These are phyloP conservation scores for Hyaloscypha bicolor DNA, from an alignment of 495 filamentous ascomycete genomes.

Conservation along the genomic window DNA sequence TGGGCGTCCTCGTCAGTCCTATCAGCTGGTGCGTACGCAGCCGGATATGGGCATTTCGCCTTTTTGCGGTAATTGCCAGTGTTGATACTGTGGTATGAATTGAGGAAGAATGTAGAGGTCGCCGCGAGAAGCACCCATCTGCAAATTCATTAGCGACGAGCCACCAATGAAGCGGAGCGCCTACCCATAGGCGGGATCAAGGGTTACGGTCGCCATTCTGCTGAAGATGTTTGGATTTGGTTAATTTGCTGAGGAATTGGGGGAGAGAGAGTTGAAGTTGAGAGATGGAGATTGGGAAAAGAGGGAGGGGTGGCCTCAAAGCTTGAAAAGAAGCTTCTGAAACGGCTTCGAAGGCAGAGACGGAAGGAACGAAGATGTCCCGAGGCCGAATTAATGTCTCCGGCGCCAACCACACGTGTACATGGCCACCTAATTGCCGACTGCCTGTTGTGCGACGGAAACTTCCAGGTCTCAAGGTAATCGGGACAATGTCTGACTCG, in stretches of 20 bases:
- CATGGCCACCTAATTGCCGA: not conserved
- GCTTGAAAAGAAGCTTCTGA: not conserved
- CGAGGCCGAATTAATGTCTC: conserved; percentile 2
- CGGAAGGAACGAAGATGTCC: not conserved
- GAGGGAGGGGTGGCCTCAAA: not conserved
- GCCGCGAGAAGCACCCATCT: conserved; percentile 53
- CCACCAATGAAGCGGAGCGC: not conserved
- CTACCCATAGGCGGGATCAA: conserved; percentile 33
- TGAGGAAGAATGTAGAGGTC: conserved; percentile 51
- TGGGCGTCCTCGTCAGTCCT: conserved; percentile 38
- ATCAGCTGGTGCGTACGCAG: conserved; percentile 50
- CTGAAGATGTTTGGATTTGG: conserved; percentile 8
- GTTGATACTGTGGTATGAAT: conserved; percentile 46
- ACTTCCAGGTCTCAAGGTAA: not conserved
- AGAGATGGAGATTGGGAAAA: not conserved
- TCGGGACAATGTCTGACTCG: not conserved
- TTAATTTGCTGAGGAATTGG: not conserved
- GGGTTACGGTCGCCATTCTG: conserved; percentile 30
- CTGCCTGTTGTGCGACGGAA: not conserved
- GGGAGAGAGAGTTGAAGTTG: not conserved
- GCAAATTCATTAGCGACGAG: conserved; percentile 14
- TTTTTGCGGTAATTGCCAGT: conserved; percentile 43
- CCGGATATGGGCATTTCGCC: conserved; percentile 53
- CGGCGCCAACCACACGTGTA: not conserved
- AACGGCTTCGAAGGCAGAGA: not conserved